phyloP scores from a whole-genome alignment of 257 asterid species.

The Thymus quinquecostatus region DNA sequence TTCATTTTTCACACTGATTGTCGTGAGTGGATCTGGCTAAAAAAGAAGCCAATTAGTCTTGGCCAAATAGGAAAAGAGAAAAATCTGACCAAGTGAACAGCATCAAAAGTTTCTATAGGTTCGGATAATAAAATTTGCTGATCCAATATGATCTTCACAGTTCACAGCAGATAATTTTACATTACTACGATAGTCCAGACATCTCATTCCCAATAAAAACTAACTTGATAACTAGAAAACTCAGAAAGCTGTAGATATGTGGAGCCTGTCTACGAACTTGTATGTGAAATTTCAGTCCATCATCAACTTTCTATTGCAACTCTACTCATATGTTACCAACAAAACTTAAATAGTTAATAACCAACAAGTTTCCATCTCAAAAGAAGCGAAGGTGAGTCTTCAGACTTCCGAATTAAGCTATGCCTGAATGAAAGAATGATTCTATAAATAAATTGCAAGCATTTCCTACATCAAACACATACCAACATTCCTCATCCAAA shows the following conservation, averaged over 20 bases:
- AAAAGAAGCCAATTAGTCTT: background rate
- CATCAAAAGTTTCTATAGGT: constrained; percentile 1
- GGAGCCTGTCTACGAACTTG: background rate
- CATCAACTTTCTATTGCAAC: constrained; percentile 4
- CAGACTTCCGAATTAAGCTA: constrained; percentile 6
- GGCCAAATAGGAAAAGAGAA: background rate
- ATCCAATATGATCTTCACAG: background rate
- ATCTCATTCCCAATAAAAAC: constrained; percentile 4
- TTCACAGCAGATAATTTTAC: background rate
- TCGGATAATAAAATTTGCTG: background rate
- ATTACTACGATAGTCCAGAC: background rate
- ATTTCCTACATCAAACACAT: constrained; percentile 27
- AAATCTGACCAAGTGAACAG: background rate
- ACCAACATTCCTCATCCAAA: constrained; percentile 39
- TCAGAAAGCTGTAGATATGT: background rate
- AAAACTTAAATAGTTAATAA: background rate
- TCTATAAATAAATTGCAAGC: constrained; percentile 13
- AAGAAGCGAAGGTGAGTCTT: constrained; percentile 7
- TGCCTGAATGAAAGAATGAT: constrained; percentile 9
- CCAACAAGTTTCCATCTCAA: background rate
- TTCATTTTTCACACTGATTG: constrained; percentile 21
- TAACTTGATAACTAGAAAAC: background rate
- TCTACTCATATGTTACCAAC: background rate
- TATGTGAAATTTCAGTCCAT: background rate
- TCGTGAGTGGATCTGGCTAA: constrained; percentile 3